Evolutionary conservation across 148 eudicot genomes (phyloP).

Genomic region (Camellia granthamiana): DNA sequence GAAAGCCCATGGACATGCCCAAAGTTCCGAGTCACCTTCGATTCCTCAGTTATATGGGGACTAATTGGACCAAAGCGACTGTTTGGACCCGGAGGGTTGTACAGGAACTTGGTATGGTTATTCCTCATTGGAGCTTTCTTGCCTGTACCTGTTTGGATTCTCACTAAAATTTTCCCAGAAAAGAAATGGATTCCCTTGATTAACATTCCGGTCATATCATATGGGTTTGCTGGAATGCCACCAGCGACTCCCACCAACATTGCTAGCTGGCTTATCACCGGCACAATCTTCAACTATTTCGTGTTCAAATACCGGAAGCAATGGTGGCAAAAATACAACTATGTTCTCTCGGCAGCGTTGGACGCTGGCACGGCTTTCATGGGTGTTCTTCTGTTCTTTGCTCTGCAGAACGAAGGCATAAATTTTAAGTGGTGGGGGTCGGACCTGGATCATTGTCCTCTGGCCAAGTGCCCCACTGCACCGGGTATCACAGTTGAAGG

Average conservation of each 20-base stretch:
- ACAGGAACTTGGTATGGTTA: slow-evolving; percentile 91
- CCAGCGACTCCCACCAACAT: slow-evolving; percentile 98
- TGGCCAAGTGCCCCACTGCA: slow-evolving; percentile 89
- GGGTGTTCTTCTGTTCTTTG: slow-evolving; percentile 86
- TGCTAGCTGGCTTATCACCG: slow-evolving; percentile 82
- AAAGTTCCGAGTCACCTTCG: slow-evolving; percentile 88
- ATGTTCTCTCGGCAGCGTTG: slow-evolving; percentile 85
- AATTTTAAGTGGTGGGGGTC: slow-evolving; percentile 95
- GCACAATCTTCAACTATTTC: slow-evolving; percentile 83
- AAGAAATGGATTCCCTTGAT: slow-evolving; percentile 95
- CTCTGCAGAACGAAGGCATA: slow-evolving; percentile 72
- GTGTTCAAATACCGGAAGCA: slow-evolving; percentile 74
- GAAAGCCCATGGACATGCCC: slow-evolving; percentile 99
- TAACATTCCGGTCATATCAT: slow-evolving; percentile 89
- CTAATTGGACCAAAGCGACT: slow-evolving; percentile 88
- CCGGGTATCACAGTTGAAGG: slow-evolving; percentile 68
- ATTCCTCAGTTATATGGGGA: slow-evolving; percentile 97
- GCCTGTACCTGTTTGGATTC: slow-evolving; percentile 89
- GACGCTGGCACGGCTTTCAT: slow-evolving; percentile 99
- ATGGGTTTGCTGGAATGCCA: slow-evolving; percentile 97
- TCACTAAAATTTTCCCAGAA: slow-evolving; percentile 76
- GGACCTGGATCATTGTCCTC: slow-evolving; percentile 78
- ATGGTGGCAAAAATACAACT: slow-evolving; percentile 98
- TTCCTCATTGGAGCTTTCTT: slow-evolving; percentile 86
- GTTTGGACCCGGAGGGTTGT: slow-evolving; percentile 81